Evolutionary conservation across 768 basidiomycete species (phyloP).

Genomic region (Auricularia sp.): DNA sequence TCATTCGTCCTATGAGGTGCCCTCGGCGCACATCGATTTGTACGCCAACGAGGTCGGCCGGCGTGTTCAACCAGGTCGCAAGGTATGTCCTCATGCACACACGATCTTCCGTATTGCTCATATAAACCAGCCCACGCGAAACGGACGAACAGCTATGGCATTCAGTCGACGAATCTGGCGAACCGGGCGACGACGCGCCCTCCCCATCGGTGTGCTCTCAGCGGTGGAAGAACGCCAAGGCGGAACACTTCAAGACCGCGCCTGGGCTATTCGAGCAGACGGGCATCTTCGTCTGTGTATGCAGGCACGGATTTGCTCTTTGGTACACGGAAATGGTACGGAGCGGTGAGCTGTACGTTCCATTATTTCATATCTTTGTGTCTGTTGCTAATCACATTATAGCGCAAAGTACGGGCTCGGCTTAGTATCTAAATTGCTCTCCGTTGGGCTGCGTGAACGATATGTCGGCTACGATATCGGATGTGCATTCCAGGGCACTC

Average conservation of each 20-base stretch:
- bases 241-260: background rate
- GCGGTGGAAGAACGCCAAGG: background rate
- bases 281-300: conserved; percentile 1
- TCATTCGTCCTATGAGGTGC: background rate
- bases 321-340: conserved; percentile 2
- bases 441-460: background rate
- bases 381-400: background rate
- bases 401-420: conserved; percentile 3
- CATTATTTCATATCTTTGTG: background rate
- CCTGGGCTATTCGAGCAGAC: conserved; percentile 3
- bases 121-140: background rate
- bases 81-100: background rate
- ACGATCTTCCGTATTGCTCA: background rate
- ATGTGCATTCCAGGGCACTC: background rate
- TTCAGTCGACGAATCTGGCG: background rate
- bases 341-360: conserved; percentile 42
- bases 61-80: background rate
- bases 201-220: background rate
- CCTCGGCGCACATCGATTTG: background rate
- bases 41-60: background rate
- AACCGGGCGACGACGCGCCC: background rate
- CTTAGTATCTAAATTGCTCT: background rate
- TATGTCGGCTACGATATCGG: conserved; percentile 1
- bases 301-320: conserved; percentile 1
- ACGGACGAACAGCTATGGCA: background rate